Evolutionary conservation across 2,329 filamentous ascomycete genomes (phyloP).

Genomic region (Hymenoscyphus repandus): DNA sequence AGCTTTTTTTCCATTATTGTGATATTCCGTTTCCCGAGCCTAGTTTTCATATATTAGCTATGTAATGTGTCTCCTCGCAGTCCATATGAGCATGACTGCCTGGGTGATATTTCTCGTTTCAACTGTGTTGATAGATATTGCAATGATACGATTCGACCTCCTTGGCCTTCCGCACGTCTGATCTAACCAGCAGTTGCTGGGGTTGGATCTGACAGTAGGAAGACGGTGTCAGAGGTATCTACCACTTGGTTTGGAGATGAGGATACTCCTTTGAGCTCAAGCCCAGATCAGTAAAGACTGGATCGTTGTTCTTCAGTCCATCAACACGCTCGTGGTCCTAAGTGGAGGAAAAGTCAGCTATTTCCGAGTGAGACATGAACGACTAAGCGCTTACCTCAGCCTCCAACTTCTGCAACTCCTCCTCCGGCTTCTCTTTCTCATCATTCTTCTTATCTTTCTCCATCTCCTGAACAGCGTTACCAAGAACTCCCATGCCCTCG

Average conservation of each 20-base stretch:
- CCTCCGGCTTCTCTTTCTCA: slow-evolving; percentile 57
- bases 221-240: slow-evolving; percentile 8
- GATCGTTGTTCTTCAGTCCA: slow-evolving; percentile 41
- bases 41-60: too few species aligned
- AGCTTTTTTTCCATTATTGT: slow-evolving; percentile 16
- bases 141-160: too few species aligned
- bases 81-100: too few species aligned
- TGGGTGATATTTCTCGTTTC: too few species aligned
- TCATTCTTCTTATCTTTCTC: slow-evolving; percentile 51
- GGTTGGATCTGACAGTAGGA: too few species aligned
- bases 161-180: too few species aligned
- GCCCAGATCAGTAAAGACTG: slow-evolving; percentile 46
- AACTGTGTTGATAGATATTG: too few species aligned
- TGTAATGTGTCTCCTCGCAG: too few species aligned
- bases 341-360: neutral
- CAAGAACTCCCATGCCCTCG: slow-evolving; percentile 50
- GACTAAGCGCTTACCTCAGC: slow-evolving; percentile 51
- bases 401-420: slow-evolving; percentile 70
- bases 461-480: slow-evolving; percentile 50
- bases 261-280: slow-evolving; percentile 60
- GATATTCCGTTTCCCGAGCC: neutral
- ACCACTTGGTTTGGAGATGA: slow-evolving; percentile 57
- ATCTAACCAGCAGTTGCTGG: too few species aligned
- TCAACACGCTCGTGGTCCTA: slow-evolving; percentile 47
- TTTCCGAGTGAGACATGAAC: neutral